Evolutionary conservation across 2,329 filamentous ascomycete species (phyloP), one percentile per base, ranked within the genome.

Genomic region (Talaromyces piceae): DNA sequence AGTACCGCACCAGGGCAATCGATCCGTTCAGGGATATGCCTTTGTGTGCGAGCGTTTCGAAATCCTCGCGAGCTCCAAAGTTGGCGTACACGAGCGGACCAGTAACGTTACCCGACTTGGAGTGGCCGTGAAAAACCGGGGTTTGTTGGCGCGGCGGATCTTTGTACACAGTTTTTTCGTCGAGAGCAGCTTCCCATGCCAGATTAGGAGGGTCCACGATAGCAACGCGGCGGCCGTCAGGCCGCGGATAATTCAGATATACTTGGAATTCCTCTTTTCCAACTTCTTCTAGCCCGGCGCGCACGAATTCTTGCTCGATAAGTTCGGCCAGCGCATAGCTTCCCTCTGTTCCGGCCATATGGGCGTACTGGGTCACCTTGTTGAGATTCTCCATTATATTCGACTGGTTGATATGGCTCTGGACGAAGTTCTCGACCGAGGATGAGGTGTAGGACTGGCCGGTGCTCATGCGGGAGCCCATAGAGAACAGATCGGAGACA

Each of bases 321-420:
- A 91, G 94, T 72, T 88, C 80, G 6, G 88, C 91, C 50, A 95
- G 77, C 43, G 86, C 87, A 61, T 86, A 90, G 71, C 94, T 91
- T 45, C 93, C 93, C 71, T 95, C 86, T 3, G 90, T 95, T n/a
- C 93, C 93, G 2, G 89, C 93, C 56, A 97, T 78, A 68, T 97
- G 93, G 55, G 93, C 87, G 65, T 88, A 95, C 51, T 80, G 80
- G 4, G 89, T 91, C 56, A 91, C 82, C 63, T 91, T 86, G 61
- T 80, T 75, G 54, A 95, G 72, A 52, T 87, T 87, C 37, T 87
- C 83, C 56, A 82, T 79, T 65, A 93, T 86, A 47, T 78, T 77
- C 53, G 77, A 76, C 50, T 81, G 75, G 62, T 94, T 85, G 57
- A 95, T 80, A 59, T 82, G 82, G 45, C 77, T 76, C 66, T 93